Evolutionary conservation across 1,284 basidiomycete species (phyloP).

Genomic region (Cryptococcus sp.): DNA sequence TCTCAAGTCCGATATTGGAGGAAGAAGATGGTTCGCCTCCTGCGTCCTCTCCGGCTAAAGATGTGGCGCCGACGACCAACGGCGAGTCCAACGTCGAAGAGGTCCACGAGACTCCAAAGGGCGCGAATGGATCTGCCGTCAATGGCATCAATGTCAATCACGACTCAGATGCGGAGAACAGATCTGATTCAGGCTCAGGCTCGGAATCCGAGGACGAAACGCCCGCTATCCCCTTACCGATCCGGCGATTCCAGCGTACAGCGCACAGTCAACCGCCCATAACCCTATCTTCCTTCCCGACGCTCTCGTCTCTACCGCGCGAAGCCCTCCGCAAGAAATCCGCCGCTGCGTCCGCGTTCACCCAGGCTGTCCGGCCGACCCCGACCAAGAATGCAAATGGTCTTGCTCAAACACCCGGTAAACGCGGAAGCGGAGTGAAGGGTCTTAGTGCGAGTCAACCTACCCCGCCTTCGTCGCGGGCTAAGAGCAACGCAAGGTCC

Average conservation of each 20-base stretch:
- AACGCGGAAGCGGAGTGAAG: too few species aligned
- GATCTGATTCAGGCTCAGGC: not conserved
- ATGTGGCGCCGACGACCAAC: not conserved
- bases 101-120: not conserved
- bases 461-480: too few species aligned
- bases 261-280: constrained; percentile 1
- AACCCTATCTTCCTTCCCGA: constrained; percentile 14
- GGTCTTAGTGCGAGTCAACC: too few species aligned
- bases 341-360: too few species aligned
- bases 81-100: not conserved
- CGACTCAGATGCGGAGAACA: not conserved
- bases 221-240: constrained; percentile 1
- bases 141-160: not conserved
- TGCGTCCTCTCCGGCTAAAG: not conserved
- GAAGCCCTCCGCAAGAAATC: constrained; percentile 11
- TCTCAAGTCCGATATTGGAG: constrained; percentile 16
- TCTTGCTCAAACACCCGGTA: too few species aligned
- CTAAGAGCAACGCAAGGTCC: too few species aligned
- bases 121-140: not conserved
- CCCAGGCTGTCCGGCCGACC: too few species aligned
- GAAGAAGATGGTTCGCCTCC: constrained; percentile 4
- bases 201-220: not conserved
- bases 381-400: too few species aligned
- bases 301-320: constrained; percentile 13
- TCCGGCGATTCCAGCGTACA: not conserved